Conservation (phyloP, 225 moss, liverwort and hornwort species). For the Marchantia paleacea region DNA sequence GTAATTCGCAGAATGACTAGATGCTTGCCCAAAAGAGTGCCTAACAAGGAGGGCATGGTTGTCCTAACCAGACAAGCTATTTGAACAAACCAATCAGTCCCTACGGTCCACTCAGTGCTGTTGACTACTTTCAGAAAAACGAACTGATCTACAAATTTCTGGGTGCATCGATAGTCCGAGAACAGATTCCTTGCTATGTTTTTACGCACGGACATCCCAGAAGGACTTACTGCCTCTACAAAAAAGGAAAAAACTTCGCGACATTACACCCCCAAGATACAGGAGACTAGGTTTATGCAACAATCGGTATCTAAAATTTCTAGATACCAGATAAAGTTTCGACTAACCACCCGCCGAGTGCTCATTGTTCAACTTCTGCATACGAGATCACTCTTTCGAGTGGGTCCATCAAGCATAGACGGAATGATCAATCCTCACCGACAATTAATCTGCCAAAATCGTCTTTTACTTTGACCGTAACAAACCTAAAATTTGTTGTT, state of each 20-base stretch:
- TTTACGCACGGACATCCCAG: background rate
- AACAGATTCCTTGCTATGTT: background rate
- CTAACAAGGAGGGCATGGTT: background rate
- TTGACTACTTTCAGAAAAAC: background rate
- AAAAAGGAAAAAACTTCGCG: background rate
- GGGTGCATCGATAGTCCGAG: background rate
- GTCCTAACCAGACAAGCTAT: background rate
- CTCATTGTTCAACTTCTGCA: background rate
- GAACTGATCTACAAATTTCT: background rate
- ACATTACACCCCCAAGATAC: background rate
- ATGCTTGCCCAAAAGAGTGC: no score
- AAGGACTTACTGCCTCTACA: background rate
- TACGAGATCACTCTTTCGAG: background rate
- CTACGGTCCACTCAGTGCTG: no score
- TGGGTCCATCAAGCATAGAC: background rate
- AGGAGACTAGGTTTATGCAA: background rate
- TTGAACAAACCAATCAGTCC: background rate
- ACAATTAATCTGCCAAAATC: conserved; percentile 33
- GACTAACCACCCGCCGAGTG: background rate
- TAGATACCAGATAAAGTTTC: background rate
- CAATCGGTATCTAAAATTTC: background rate
- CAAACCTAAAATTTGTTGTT: conserved; percentile 54
- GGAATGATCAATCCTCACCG: conserved; percentile 9
- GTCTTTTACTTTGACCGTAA: conserved; percentile 45
- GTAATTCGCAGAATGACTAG: no score